phyloP scores from a whole-genome alignment of 371 early-diverging fungal genomes.

The Mortierella sp. region DNA sequence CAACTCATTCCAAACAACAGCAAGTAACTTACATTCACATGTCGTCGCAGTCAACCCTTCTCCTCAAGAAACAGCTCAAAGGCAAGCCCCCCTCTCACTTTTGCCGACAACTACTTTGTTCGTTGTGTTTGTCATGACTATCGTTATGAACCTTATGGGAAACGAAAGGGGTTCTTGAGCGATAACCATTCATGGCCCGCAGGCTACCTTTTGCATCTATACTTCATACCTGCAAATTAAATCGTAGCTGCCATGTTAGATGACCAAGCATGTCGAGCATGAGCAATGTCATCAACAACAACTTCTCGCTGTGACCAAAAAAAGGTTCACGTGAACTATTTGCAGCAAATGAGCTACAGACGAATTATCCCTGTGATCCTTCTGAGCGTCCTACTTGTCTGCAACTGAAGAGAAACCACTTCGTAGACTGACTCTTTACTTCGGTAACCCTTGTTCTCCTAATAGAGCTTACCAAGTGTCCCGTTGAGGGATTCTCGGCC shows the following conservation, averaged over 20 bases:
- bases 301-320: not conserved
- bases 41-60: constrained; percentile 25
- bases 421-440: not conserved
- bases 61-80: constrained; percentile 30
- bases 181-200: not conserved
- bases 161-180: not conserved
- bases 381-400: not conserved
- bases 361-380: not conserved
- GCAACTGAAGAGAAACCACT: not conserved
- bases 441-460: not conserved
- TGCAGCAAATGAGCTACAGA: not conserved
- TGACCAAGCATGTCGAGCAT: constrained; percentile 8
- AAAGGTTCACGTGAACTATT: constrained; percentile 5
- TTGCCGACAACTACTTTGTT: not conserved
- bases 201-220: not conserved
- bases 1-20: too few relatives aligned
- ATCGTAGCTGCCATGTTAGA: constrained; percentile 2
- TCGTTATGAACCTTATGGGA: not conserved
- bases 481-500: constrained; percentile 88
- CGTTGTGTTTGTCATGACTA: not conserved
- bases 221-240: not conserved
- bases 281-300: not conserved
- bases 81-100: constrained; percentile 9
- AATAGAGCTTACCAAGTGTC: constrained; percentile 75
- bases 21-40: not conserved